Base-by-base conservation (phyloP, 352 stramenopile genomes). In the Phytophthora nicotianae region DNA sequence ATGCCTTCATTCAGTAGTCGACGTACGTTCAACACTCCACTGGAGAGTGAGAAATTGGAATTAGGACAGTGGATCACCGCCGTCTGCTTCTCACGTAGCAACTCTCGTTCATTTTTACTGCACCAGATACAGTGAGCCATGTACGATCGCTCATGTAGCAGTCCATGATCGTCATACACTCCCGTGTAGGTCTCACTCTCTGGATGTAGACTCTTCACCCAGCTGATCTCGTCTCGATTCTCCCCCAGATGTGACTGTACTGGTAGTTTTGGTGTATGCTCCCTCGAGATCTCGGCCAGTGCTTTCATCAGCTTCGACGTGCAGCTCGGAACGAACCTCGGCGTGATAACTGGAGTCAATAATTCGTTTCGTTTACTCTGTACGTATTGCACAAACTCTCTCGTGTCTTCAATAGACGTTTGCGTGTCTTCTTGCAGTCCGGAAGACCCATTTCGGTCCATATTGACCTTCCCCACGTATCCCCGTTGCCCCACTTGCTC, bases 71-170 rank as follows among this genome's bases (percentile, higher is more conserved):
- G 93, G 16, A 97, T 96, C n/a, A 98, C 88, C 0, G 77, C 89
- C 14, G 85, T 82, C 41, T 88, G 63, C 14, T 68, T 80, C 13
- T 74, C 60, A 29, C 54, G 66, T 26, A 98, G 65, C 4, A 97
- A 50, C 4, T 77, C 70, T 5, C 86, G 75, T 69, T 98, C 95
- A 21, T 70, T 58, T 16, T 73, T 65, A 16, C 63, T 82, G 56
- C 91, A 96, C 76, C 92, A 96, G 48, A 98, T 84, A 70, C 92
- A 97, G 70, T 98, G 96, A n/a, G 95, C 95, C 90, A 98, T 97
- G 65, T 98, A 97, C 20, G 88, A 84, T 14, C 82, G 79, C 11
- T 97, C 80, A 52, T 92, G 88, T 37, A 98, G 75, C 16, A 98
- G 76, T 6, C 89, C 90, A 61, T 95, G 86, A 23, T 79, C 56